phyloP scores from a whole-genome alignment of 805 yeast genomes.

The Wickerhamiella siamensis region DNA sequence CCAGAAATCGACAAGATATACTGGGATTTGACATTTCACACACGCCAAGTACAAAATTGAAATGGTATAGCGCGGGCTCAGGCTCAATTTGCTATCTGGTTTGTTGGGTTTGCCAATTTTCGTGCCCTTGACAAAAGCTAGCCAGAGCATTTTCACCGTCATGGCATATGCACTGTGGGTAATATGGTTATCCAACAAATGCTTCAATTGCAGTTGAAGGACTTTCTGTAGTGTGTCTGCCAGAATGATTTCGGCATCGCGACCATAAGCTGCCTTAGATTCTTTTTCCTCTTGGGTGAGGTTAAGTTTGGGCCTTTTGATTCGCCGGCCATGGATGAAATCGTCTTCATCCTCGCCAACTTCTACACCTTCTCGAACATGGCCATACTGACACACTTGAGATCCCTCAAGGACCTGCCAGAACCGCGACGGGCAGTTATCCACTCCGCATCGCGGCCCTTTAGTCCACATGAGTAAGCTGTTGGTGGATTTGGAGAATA shows the following conservation, averaged over 20 bases:
- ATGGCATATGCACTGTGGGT: slow-evolving; percentile 33
- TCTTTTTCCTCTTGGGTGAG: slow-evolving; percentile 5
- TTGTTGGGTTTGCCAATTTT: slow-evolving; percentile 15
- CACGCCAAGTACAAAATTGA: slow-evolving; percentile 22
- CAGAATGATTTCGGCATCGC: slow-evolving; percentile 4
- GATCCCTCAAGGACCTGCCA: slow-evolving; percentile 66
- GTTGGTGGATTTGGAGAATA: background rate
- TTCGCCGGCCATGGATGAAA: slow-evolving; percentile 21
- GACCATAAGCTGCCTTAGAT: slow-evolving; percentile 6
- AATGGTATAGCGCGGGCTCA: slow-evolving; percentile 12
- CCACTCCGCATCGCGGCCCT: slow-evolving; percentile 81
- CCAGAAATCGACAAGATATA: slow-evolving; percentile 18
- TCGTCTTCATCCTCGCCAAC: slow-evolving; percentile 32
- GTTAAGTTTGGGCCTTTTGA: slow-evolving; percentile 7
- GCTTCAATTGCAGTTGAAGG: slow-evolving; percentile 21
- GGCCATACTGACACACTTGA: slow-evolving; percentile 80
- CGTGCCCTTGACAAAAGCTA: slow-evolving; percentile 27
- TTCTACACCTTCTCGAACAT: slow-evolving; percentile 69
- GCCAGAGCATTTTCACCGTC: slow-evolving; percentile 37
- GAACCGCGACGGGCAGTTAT: slow-evolving; percentile 69
- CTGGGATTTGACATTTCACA: slow-evolving; percentile 14
- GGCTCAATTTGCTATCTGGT: slow-evolving; percentile 1
- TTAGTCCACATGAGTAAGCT: slow-evolving; percentile 33
- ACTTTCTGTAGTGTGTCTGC: slow-evolving; percentile 19
- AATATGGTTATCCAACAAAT: slow-evolving; percentile 33